Evolutionary conservation across 2,329 filamentous ascomycete species (phyloP).

Genomic region (Trichoderma sp.): DNA sequence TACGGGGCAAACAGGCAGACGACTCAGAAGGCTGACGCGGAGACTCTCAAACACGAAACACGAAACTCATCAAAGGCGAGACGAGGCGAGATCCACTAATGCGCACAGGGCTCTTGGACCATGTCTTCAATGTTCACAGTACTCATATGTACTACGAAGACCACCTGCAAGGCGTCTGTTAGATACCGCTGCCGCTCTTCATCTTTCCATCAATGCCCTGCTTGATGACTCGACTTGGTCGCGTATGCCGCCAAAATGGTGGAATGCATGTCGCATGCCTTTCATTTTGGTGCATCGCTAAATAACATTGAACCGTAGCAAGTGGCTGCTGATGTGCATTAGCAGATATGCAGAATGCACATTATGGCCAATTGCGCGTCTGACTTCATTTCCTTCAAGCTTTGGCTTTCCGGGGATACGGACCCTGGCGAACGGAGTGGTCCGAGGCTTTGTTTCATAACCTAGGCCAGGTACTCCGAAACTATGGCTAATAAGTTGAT

Average conservation of each 20-base stretch:
- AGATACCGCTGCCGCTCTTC: not conserved
- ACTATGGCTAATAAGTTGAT: not conserved
- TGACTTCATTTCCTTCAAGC: not conserved
- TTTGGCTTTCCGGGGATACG: not conserved
- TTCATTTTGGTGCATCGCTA: constrained; percentile 3
- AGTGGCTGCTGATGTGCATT: constrained; percentile 16
- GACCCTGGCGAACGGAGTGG: not conserved
- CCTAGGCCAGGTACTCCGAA: not conserved
- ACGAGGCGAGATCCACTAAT: not conserved
- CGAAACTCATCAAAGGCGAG: not conserved
- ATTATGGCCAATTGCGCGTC: constrained; percentile 1
- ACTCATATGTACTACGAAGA: not conserved
- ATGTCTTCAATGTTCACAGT: not conserved
- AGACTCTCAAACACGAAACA: not conserved
- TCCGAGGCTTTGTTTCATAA: not conserved
- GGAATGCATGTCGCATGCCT: constrained; percentile 1
- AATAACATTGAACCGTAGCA: not conserved
- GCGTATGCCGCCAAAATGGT: not conserved
- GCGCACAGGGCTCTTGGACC: not conserved
- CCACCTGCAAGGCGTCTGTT: not conserved
- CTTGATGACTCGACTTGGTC: not conserved
- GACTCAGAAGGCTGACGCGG: not conserved
- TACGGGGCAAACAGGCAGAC: not conserved
- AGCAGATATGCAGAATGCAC: not conserved
- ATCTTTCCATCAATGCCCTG: not conserved